A percentile compares a stretch with the other conserved stretches of the same genome.
These are phyloP conservation scores for Leccinum variabile DNA, from an alignment of 1,284 basidiomycete species.

Conservation along the genomic window DNA sequence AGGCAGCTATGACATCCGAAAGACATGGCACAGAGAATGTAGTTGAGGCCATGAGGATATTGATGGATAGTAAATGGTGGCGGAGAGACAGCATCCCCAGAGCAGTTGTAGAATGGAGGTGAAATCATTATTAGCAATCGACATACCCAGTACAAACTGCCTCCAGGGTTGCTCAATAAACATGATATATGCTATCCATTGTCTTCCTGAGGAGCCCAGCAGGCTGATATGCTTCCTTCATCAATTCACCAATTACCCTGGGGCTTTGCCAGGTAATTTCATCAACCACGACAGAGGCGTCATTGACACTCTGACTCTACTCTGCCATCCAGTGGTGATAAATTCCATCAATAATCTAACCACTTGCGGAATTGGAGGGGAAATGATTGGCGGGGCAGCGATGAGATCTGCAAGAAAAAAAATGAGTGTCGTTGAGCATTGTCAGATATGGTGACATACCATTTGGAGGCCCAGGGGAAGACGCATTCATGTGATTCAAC, in stretches of 20 bases:
- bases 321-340: constrained; percentile 4
- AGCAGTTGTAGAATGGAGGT: background rate
- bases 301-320: background rate
- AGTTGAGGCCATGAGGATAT: background rate
- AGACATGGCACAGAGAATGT: background rate
- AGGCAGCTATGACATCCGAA: background rate
- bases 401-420: too few relatives aligned
- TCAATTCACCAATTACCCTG: background rate
- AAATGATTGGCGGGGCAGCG: too few relatives aligned
- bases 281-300: background rate
- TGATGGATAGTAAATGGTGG: background rate
- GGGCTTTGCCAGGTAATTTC: constrained; percentile 3
- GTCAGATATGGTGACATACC: too few relatives aligned
- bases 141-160: constrained; percentile 1
- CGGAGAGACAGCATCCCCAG: background rate
- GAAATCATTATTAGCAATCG: background rate
- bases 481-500: too few relatives aligned
- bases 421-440: too few relatives aligned
- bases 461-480: too few relatives aligned
- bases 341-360: too few relatives aligned
- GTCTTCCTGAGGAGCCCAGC: background rate
- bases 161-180: constrained; percentile 6
- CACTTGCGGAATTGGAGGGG: too few relatives aligned
- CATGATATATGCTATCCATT: constrained; percentile 4
- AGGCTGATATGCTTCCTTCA: background rate